Evolutionary conservation across 257 asterid genomes (phyloP), one percentile per base, ranked within the genome.

Genomic region (Primulina tabacum): DNA sequence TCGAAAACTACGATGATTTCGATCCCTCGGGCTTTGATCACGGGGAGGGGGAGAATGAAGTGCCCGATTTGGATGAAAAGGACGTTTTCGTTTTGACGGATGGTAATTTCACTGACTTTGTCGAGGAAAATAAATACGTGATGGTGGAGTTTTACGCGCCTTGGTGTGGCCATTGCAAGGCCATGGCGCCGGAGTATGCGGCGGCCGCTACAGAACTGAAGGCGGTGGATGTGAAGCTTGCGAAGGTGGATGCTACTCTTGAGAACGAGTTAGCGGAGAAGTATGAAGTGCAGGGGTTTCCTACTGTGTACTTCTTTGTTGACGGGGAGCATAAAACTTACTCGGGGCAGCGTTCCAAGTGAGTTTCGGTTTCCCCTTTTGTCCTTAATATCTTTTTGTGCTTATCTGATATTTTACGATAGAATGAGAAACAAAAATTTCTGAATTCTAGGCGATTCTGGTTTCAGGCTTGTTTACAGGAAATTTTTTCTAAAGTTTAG

Each of bases 71-170:
- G 17, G 99, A 93, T 68, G 96, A 93, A 78, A 86, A 76, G 74
- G 97, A 93, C 78, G 96, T 90, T 60, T 81, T 82, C 60, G 92
- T 90, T 55, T 70, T 93, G 79, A 89, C 83, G 82, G 91, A 85
- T 24, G 62, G 92, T 1, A 93, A 87, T 83, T 90, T 93, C 60
- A 90, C 88, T 64, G 82, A 79, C 16, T 87, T 90, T 69, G 74
- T 93, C 2, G 87, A 71, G 8, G 86, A 79, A 16, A 87, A 89
- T 69, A 90, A 81, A 86, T 80, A 89, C 69, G 99, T 89, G 32
- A 81, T 93, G 99, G 96, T 90, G 77, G 99, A 93, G 71, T 93
- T 93, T 62, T 93, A 90, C 58, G 97, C 99, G 34, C 96, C 97
- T 43, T 93, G 99, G 99, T 93, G 99, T 68, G 96, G 97, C 4